Percentiles rank a stretch among this genome's conserved stretches.
phyloP scores from a whole-genome alignment of 2,329 filamentous ascomycete species.

The Arthrobotrys megalospora region DNA sequence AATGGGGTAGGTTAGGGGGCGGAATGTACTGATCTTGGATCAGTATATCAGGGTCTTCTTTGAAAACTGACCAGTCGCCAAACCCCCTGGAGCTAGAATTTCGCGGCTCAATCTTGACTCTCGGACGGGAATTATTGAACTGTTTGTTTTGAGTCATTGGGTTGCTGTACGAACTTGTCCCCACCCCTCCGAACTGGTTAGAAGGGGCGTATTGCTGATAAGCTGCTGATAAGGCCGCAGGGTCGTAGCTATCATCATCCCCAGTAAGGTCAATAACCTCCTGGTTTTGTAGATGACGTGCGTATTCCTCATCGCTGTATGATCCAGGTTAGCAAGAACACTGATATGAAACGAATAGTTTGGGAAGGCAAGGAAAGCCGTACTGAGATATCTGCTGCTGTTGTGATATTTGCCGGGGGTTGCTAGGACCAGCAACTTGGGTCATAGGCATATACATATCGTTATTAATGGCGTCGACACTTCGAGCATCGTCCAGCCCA shows the following conservation, averaged over 20 bases:
- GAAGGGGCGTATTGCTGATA: background rate
- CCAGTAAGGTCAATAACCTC: conserved; percentile 51
- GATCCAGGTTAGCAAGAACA: background rate
- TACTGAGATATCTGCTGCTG: conserved; percentile 20
- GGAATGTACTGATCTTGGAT: background rate
- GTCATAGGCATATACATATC: background rate
- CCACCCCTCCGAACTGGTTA: conserved; percentile 4
- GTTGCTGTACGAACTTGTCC: background rate
- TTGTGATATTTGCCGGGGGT: background rate
- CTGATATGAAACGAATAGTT: background rate
- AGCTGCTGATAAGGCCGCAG: background rate
- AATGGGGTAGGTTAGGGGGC: background rate
- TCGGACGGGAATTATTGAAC: background rate
- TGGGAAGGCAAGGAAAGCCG: background rate
- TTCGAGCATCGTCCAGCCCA: background rate
- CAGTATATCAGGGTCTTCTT: background rate
- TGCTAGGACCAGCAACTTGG: conserved; percentile 12
- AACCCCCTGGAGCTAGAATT: background rate
- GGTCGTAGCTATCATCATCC: conserved; percentile 31
- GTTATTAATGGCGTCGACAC: background rate
- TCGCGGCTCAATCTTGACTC: conserved; percentile 28
- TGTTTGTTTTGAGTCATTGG: background rate
- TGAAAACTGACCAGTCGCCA: conserved; percentile 29
- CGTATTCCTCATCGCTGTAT: conserved; percentile 31
- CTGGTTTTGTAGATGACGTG: conserved; percentile 3